Conservation (phyloP, 805 yeast species). For the Pichia deserticola region DNA sequence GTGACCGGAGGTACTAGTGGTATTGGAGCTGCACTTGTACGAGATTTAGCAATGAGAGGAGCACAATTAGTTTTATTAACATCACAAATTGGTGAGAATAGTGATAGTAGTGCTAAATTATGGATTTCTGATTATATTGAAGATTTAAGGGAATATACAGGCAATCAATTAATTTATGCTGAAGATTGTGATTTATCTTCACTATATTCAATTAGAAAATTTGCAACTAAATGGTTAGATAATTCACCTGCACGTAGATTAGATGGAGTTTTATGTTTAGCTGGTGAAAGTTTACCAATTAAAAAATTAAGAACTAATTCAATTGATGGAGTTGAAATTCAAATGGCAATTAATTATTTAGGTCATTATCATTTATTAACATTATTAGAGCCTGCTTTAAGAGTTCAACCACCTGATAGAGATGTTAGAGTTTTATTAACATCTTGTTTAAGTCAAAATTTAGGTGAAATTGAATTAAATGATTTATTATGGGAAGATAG, state of each 20-base stretch:
- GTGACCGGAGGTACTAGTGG: conserved; percentile 95
- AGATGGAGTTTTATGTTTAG: conserved; percentile 85
- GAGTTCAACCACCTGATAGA: conserved; percentile 89
- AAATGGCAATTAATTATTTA: conserved; percentile 74
- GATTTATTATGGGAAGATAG: conserved; percentile 58
- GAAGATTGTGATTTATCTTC: conserved; percentile 80
- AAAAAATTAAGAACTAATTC: conserved; percentile 59
- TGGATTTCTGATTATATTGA: conserved; percentile 80
- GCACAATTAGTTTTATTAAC: conserved; percentile 80
- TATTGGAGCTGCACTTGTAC: conserved; percentile 68
- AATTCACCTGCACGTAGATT: conserved; percentile 83
- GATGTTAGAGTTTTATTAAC: conserved; percentile 81
- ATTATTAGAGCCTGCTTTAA: conserved; percentile 72
- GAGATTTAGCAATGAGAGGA: conserved; percentile 70
- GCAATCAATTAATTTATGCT: conserved; percentile 76
- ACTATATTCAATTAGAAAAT: conserved; percentile 69
- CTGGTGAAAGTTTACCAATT: conserved; percentile 73
- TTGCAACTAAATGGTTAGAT: conserved; percentile 93
- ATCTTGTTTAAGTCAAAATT: conserved; percentile 68
- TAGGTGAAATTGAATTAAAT: conserved; percentile 55
- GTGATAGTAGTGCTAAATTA: conserved; percentile 27
- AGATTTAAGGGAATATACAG: conserved; percentile 62
- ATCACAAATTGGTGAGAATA: conserved; percentile 40
- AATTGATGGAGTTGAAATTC: conserved; percentile 79
- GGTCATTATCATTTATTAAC: conserved; percentile 78